Evolutionary conservation across 2,329 filamentous ascomycete genomes (phyloP).

Genomic region (Sordariomycetes sp.): DNA sequence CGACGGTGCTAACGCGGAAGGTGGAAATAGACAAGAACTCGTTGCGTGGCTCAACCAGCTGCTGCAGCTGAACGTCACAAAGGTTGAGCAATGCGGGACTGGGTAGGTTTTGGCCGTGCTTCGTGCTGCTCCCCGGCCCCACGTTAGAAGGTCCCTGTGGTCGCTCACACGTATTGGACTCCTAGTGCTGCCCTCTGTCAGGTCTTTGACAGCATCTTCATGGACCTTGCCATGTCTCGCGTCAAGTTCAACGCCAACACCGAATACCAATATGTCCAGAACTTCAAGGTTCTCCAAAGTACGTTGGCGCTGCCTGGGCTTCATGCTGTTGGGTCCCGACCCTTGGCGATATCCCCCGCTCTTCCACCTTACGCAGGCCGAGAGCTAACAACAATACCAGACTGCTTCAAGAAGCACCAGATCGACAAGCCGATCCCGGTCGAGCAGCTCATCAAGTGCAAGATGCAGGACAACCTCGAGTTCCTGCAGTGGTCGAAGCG

Average conservation of each 20-base stretch:
- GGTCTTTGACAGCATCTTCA: conserved; percentile 96
- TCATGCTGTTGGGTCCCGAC: background rate
- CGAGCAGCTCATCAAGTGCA: conserved; percentile 86
- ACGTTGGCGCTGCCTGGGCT: conserved; percentile 23
- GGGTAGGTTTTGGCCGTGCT: conserved; percentile 52
- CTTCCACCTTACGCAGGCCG: background rate
- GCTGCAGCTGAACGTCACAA: conserved; percentile 93
- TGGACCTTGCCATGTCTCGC: conserved; percentile 85
- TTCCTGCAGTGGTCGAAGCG: conserved; percentile 95
- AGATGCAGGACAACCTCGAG: conserved; percentile 99
- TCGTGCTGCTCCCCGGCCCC: background rate
- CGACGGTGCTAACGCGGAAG: background rate
- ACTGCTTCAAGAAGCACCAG: conserved; percentile 73
- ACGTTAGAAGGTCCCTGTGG: background rate
- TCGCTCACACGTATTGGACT: conserved; percentile 6
- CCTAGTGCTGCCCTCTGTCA: conserved; percentile 87
- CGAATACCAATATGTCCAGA: conserved; percentile 95
- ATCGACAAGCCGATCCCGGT: conserved; percentile 88
- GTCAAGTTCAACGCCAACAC: conserved; percentile 98
- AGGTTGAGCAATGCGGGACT: conserved; percentile 98
- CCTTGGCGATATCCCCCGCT: background rate
- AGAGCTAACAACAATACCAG: conserved; percentile 28
- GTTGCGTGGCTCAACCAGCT: conserved; percentile 96
- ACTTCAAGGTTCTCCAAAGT: conserved; percentile 98
- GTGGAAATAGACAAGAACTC: conserved; percentile 70